phyloP scores from a whole-genome alignment of 2,329 filamentous ascomycete species.

The Colletotrichum sp. region DNA sequence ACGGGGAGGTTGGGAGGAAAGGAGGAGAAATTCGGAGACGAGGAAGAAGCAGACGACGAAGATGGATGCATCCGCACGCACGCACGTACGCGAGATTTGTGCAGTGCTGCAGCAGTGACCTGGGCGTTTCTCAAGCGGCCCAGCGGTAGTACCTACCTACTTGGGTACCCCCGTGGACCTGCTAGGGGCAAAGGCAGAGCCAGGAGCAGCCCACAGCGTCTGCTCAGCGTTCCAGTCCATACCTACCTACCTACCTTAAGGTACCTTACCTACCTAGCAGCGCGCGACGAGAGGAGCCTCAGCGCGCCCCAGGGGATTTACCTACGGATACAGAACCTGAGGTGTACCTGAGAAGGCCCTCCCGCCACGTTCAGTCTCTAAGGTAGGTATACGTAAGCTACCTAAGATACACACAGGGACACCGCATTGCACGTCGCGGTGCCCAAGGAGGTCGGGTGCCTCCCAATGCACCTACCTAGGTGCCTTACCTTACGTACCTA shows the following conservation, averaged over 20 bases:
- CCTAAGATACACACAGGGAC: neutral
- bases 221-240: neutral
- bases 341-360: neutral
- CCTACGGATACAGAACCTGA: neutral
- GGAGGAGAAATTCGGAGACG: neutral
- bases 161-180: neutral
- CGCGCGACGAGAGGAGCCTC: neutral
- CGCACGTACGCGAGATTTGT: conserved; percentile 17
- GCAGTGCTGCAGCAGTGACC: neutral
- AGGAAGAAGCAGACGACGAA: neutral
- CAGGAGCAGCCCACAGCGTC: neutral
- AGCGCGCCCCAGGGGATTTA: neutral
- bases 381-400: neutral
- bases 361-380: neutral
- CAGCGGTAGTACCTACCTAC: neutral
- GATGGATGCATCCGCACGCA: conserved; percentile 17
- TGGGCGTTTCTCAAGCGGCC: neutral
- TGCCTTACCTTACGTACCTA: too few relatives aligned
- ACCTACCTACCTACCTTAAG: neutral
- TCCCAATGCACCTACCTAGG: neutral
- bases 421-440: neutral
- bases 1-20: conserved; percentile 13
- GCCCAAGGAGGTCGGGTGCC: neutral
- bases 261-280: neutral
- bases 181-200: neutral